phyloP scores from a whole-genome alignment of 768 basidiomycete species.

The Trichaptum fuscoviolaceum region DNA sequence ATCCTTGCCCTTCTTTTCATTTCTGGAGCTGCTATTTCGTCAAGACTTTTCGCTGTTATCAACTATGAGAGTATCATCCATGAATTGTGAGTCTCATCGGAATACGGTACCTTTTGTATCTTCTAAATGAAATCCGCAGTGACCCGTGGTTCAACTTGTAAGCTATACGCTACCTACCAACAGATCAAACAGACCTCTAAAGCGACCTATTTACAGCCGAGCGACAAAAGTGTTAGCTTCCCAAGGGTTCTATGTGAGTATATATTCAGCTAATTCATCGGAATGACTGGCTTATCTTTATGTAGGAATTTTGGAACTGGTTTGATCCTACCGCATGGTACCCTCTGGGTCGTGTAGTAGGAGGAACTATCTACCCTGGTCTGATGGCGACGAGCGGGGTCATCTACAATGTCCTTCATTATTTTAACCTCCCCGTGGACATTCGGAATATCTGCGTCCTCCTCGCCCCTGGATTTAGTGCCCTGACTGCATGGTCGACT shows the following conservation, averaged over 20 bases:
- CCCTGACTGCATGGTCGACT: conserved; percentile 93
- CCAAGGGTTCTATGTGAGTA: conserved; percentile 89
- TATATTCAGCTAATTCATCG: background rate
- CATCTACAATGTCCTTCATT: conserved; percentile 88
- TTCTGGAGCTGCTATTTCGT: conserved; percentile 91
- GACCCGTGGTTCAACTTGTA: conserved; percentile 99
- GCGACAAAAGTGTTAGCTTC: conserved; percentile 88
- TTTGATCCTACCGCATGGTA: conserved; percentile 99
- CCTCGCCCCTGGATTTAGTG: conserved; percentile 94
- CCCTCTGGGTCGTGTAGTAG: conserved; percentile 95
- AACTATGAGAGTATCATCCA: conserved; percentile 99
- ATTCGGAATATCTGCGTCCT: conserved; percentile 96
- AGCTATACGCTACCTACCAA: conserved; percentile 27
- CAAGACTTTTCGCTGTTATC: conserved; percentile 93
- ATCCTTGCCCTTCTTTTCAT: conserved; percentile 88
- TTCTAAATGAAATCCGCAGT: conserved; percentile 32
- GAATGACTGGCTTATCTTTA: conserved; percentile 8
- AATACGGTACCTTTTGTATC: conserved; percentile 11
- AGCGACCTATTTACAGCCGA: conserved; percentile 49
- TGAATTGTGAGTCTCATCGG: conserved; percentile 73
- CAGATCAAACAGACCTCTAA: background rate
- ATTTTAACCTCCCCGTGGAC: conserved; percentile 91
- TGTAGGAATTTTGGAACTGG: conserved; percentile 99
- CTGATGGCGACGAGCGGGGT: conserved; percentile 97
- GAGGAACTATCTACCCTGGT: conserved; percentile 97